Conservation (phyloP, 768 basidiomycete genomes). For the Astraeus odoratus region DNA sequence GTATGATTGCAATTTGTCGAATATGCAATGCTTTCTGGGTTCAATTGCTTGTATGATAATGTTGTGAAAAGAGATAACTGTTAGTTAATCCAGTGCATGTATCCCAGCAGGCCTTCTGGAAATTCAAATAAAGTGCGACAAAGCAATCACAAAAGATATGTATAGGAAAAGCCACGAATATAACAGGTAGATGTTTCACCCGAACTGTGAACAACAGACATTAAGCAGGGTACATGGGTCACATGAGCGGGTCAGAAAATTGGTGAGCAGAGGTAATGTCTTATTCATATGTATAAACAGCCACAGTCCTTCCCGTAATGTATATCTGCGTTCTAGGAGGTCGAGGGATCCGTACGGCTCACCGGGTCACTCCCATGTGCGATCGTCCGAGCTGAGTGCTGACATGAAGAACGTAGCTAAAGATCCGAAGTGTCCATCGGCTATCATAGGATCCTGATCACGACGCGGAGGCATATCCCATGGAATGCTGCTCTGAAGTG, state of each 20-base stretch:
- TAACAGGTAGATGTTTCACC: slow-evolving; percentile 10
- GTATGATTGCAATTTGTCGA: background rate
- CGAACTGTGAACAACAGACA: background rate
- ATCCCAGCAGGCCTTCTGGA: background rate
- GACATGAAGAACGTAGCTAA: slow-evolving; percentile 30
- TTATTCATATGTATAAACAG: slow-evolving; percentile 17
- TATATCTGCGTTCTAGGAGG: slow-evolving; percentile 54
- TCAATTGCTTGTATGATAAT: background rate
- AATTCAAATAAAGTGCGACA: background rate
- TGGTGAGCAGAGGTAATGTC: slow-evolving; percentile 1
- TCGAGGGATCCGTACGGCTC: slow-evolving; percentile 46
- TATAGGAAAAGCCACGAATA: no score
- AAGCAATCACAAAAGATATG: background rate
- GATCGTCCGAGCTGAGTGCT: slow-evolving; percentile 29
- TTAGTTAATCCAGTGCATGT: background rate
- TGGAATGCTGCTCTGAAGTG: slow-evolving; percentile 19
- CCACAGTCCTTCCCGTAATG: slow-evolving; percentile 35
- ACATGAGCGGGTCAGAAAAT: slow-evolving; percentile 1
- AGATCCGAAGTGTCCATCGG: slow-evolving; percentile 20
- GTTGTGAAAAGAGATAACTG: background rate
- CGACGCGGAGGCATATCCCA: slow-evolving; percentile 49
- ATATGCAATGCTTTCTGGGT: background rate
- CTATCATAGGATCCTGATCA: slow-evolving; percentile 37
- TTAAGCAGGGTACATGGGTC: background rate
- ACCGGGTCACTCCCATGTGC: slow-evolving; percentile 30